phyloP scores from a whole-genome alignment of 208 protist species.

The Trypanosoma conorhini region DNA sequence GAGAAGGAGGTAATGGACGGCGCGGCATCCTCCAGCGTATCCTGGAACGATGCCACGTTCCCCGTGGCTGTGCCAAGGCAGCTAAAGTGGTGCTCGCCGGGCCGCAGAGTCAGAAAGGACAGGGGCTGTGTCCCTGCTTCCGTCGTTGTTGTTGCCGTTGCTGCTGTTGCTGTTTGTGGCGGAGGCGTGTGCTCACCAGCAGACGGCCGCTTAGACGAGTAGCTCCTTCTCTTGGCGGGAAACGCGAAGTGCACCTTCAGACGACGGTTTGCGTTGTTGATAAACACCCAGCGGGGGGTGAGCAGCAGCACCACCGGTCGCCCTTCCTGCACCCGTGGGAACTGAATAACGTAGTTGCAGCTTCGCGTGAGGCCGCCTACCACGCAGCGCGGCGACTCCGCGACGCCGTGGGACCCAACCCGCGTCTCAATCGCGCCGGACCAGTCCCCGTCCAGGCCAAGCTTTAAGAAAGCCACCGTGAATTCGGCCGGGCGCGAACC shows the following conservation, averaged over 20 bases:
- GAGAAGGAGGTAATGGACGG: slow-evolving; percentile 33
- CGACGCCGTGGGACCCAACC: slow-evolving; percentile 64
- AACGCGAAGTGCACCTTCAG: slow-evolving; percentile 63
- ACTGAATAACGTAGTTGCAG: slow-evolving; percentile 79
- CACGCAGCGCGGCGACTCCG: slow-evolving; percentile 39
- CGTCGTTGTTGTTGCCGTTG: slow-evolving; percentile 12
- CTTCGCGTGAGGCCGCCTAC: slow-evolving; percentile 52
- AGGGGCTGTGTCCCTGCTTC: background rate
- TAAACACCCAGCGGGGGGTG: slow-evolving; percentile 77
- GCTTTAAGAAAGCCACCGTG: slow-evolving; percentile 48
- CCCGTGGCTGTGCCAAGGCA: slow-evolving; percentile 65
- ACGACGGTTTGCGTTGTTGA: slow-evolving; percentile 67
- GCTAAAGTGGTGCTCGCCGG: slow-evolving; percentile 78
- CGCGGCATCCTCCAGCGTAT: slow-evolving; percentile 59
- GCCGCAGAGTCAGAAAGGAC: slow-evolving; percentile 44
- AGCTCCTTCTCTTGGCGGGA: slow-evolving; percentile 25
- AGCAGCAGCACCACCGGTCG: slow-evolving; percentile 63
- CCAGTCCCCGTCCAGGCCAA: slow-evolving; percentile 75
- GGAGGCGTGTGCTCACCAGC: background rate
- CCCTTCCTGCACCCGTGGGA: slow-evolving; percentile 68
- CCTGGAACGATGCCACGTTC: slow-evolving; percentile 60
- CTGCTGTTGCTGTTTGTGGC: too few species aligned
- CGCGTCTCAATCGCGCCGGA: slow-evolving; percentile 55
- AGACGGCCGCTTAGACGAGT: background rate
- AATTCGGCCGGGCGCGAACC: slow-evolving; percentile 59